Evolutionary conservation across 2,329 filamentous ascomycete genomes (phyloP), one percentile per base, ranked within the genome.

Genomic region (Hysterium pulicare): DNA sequence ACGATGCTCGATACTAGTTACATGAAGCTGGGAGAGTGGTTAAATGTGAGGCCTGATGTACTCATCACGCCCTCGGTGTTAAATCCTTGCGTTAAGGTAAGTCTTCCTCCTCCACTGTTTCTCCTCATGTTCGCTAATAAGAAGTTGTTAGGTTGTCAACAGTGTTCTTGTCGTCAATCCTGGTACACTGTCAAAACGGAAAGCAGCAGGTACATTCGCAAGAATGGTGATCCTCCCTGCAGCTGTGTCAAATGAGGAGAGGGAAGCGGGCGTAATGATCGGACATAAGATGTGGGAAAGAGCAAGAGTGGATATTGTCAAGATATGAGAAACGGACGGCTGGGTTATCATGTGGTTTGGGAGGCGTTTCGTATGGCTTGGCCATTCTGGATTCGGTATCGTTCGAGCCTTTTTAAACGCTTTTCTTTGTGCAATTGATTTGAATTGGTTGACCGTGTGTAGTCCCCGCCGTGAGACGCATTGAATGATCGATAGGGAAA

Each of bases 151-250:
- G 90, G 89, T 96, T 32, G 83, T 97, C 9, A 88, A 96, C 59
- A 88, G 85, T 53, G 90, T 96, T 0, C 69, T 97, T 5, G 82
- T 90, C 10, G 85, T 98, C 58, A 98, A 98, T 64, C 91, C 93
- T 0, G 91, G 93, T 4, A 84, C 82, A 38, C 71, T 95, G 24
- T 93, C 89, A 13, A 96, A 95, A 69, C 82, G 87, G 43, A 83
- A 82, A 45, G 90, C 84, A 1, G 78, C 90, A 0, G 93, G 93
- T 5, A 95, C 90, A 1, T 97, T 86, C 64, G 87, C 89, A 1
- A 82, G 84, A 38, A 78, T 98, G 75, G 81, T 81, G 16, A 70
- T 97, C 5, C 78, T 87, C 49, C 82, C 87, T 2, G 80, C 84
- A 11, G 67, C 67, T 5, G 51, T 86, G 32, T 75, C 71, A 1